Base-by-base conservation (phyloP, 805 yeast species). In the Ogataea corticis region DNA sequence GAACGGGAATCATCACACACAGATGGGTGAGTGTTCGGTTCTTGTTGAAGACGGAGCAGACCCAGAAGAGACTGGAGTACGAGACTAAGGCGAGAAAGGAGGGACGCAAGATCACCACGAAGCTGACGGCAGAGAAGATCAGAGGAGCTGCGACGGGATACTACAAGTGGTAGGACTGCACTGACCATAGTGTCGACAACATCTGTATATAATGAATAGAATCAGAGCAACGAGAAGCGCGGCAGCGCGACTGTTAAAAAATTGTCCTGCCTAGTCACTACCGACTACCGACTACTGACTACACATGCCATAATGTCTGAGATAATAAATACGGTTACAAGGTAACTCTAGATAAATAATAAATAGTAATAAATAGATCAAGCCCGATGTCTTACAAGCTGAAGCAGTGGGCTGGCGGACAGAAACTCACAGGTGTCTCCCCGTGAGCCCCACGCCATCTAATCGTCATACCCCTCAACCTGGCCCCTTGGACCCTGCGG, bases 1-100 rank as follows among this genome's bases (percentile, higher is more conserved):
- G 96, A 66, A 74, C 79, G 16, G 98, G 98, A 62, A 68, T 87
- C 46, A 76, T 86, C 41, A 76, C 74, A 27, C 94, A 87, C 59
- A 81, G 86, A 49, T 85, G 78, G 63, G 82, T 89, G 42, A 96
- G 92, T 66, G 80, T 91, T 27, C 81, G 85, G 69, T 87, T 87
- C 36, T 75, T 92, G 46, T 71, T 92, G 46, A 85, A 82, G 63
- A 77, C 88, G 4, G 74, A 79, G 37, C 80, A 79, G 52, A 86
- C 96, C 12, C 69, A 73, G 57, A 63, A 69, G 49, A 76, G 96
- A 65, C 59, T 79, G 43, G 77, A 70, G 13, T 79, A 77, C 71
- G 95, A 87, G 60, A 68, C 72, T 50, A 66, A 72, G 44, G 69
- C 73, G 53, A 77, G 76, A 58, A 66, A 71, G 47, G 55, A 65